A percentile compares a stretch with the other conserved stretches of the same genome.
phyloP scores from a whole-genome alignment of 352 stramenopile species.

The Pythium angustatum region DNA sequence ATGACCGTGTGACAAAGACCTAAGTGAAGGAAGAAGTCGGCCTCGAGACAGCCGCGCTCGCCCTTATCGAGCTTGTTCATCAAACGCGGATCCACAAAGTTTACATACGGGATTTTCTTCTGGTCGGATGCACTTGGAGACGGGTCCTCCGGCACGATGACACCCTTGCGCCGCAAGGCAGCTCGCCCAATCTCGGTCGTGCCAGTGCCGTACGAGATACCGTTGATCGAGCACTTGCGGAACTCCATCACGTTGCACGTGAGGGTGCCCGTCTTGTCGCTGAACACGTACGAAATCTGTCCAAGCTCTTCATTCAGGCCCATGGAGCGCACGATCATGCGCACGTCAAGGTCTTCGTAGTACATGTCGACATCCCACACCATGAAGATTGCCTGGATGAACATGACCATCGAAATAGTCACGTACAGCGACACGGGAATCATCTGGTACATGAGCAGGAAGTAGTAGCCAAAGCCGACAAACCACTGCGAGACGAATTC shows the following conservation, averaged over 20 bases:
- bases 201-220: slow-evolving; percentile 89
- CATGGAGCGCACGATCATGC: slow-evolving; percentile 82
- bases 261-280: slow-evolving; percentile 98
- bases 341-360: slow-evolving; percentile 89
- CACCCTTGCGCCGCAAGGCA: slow-evolving; percentile 62
- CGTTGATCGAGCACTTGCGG: slow-evolving; percentile 92
- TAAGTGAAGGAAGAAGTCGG: slow-evolving; percentile 85
- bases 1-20: slow-evolving; percentile 84
- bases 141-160: slow-evolving; percentile 50
- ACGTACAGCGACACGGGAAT: slow-evolving; percentile 98
- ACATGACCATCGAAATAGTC: slow-evolving; percentile 95
- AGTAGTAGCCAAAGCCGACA: slow-evolving; percentile 89
- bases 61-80: slow-evolving; percentile 45
- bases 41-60: slow-evolving; percentile 41
- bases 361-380: slow-evolving; percentile 91
- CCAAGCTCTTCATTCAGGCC: slow-evolving; percentile 92
- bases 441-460: slow-evolving; percentile 96
- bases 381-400: slow-evolving; percentile 95
- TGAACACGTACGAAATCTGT: slow-evolving; percentile 98
- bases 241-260: slow-evolving; percentile 99
- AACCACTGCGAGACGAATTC: slow-evolving; percentile 64
- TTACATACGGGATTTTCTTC: slow-evolving; percentile 70
- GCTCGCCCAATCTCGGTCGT: slow-evolving; percentile 80
- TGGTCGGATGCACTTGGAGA: slow-evolving; percentile 24
- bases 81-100: slow-evolving; percentile 70